These are phyloP conservation scores for Bipolaris zeicola DNA, from an alignment of 2,329 filamentous ascomycete species.

Conservation along the genomic window DNA sequence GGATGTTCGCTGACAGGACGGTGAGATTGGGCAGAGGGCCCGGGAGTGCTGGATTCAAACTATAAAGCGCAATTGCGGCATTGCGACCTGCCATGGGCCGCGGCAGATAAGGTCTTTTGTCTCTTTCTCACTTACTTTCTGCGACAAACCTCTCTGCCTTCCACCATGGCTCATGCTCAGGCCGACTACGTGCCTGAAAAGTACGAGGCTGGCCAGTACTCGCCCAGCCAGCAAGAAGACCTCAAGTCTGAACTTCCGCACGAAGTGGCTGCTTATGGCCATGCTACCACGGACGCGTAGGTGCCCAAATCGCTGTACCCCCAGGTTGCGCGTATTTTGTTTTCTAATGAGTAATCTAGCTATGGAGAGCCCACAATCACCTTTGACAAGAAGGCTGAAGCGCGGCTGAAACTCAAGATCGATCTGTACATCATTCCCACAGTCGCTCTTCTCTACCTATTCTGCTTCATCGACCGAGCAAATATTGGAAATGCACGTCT, in stretches of 20 bases:
- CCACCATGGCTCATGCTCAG: conserved; percentile 17
- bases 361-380: conserved; percentile 41
- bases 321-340: background rate
- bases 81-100: conserved; percentile 8
- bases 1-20: conserved; percentile 6
- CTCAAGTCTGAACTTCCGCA: conserved; percentile 34
- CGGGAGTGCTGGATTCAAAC: background rate
- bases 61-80: conserved; percentile 14
- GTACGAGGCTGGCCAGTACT: conserved; percentile 21
- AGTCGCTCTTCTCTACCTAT: conserved; percentile 69
- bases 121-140: background rate
- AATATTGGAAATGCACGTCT: conserved; percentile 76
- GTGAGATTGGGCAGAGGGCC: conserved; percentile 6
- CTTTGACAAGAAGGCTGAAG: conserved; percentile 64
- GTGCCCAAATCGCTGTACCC: background rate
- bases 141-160: background rate
- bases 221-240: conserved; percentile 35
- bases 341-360: conserved; percentile 23
- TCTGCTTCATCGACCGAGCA: conserved; percentile 76
- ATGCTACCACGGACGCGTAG: conserved; percentile 41
- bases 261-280: conserved; percentile 35
- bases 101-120: background rate
- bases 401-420: conserved; percentile 65
- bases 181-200: background rate
- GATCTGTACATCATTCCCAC: conserved; percentile 70